Percentiles rank a stretch among this genome's conserved stretches.
Conservation (phyloP, 768 basidiomycete species). For the Tubosaeta brunneosetosa region DNA sequence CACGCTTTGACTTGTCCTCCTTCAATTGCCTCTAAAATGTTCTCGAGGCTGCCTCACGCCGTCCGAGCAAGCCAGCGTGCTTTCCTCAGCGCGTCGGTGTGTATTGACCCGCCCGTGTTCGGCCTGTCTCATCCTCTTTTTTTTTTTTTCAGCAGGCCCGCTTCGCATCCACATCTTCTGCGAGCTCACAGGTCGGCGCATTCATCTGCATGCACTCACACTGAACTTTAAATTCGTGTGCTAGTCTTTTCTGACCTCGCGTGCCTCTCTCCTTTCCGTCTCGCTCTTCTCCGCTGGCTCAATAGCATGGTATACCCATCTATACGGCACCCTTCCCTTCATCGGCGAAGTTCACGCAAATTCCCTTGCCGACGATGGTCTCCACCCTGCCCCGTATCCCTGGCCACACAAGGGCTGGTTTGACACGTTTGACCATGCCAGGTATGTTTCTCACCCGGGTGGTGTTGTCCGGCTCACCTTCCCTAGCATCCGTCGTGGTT, state of each 20-base stretch:
- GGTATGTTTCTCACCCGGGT: conserved; percentile 48
- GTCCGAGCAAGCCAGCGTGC: conserved; percentile 57
- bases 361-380: conserved; percentile 88
- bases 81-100: conserved; percentile 48
- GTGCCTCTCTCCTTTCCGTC: conserved; percentile 68
- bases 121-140: conserved; percentile 8
- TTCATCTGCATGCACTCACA: neutral
- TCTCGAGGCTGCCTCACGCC: conserved; percentile 76
- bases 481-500: conserved; percentile 86
- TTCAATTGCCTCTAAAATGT: conserved; percentile 57
- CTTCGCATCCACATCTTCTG: conserved; percentile 64
- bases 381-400: conserved; percentile 82
- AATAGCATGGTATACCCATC: conserved; percentile 93
- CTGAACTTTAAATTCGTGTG: neutral
- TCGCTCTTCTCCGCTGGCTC: conserved; percentile 80
- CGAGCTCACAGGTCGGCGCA: conserved; percentile 58
- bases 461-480: conserved; percentile 7
- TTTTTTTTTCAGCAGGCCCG: conserved; percentile 49
- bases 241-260: conserved; percentile 66
- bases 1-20: conserved; percentile 34
- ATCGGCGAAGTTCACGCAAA: conserved; percentile 90
- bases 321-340: conserved; percentile 88
- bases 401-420: conserved; percentile 88
- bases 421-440: conserved; percentile 94
- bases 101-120: conserved; percentile 19